Evolutionary conservation across 2,329 filamentous ascomycete genomes (phyloP).

Genomic region (Uncinocarpus reesii): DNA sequence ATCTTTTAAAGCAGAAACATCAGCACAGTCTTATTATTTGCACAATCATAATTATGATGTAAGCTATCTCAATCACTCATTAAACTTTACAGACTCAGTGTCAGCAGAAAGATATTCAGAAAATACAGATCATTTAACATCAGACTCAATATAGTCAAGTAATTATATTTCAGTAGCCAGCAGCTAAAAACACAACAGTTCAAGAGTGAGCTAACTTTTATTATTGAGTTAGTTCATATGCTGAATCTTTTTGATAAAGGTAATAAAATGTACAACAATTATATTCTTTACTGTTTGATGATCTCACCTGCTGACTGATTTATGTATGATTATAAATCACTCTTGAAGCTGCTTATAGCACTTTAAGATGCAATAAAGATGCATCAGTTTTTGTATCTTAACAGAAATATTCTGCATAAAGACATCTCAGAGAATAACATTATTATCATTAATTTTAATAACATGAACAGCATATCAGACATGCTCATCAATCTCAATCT

Average conservation of each 20-base stretch:
- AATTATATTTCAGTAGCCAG: conserved; percentile 4
- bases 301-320: conserved; percentile 24
- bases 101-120: not conserved
- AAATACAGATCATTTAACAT: conserved; percentile 11
- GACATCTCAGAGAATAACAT: conserved; percentile 34
- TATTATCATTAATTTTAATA: conserved; percentile 26
- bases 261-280: conserved; percentile 21
- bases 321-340: conserved; percentile 22
- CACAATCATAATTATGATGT: not conserved
- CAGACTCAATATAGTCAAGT: conserved; percentile 3
- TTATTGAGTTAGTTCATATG: not conserved
- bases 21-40: conserved; percentile 13
- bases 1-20: conserved; percentile 14
- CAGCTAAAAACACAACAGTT: not conserved
- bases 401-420: conserved; percentile 29
- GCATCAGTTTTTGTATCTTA: conserved; percentile 28
- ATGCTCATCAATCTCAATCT: conserved; percentile 31
- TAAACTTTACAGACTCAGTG: conserved; percentile 1
- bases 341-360: conserved; percentile 28
- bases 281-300: conserved; percentile 25
- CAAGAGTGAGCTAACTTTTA: conserved; percentile 8
- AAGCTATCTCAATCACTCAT: conserved; percentile 4
- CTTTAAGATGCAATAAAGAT: conserved; percentile 30
- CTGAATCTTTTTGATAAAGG: conserved; percentile 8
- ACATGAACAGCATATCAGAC: conserved; percentile 17